These are phyloP conservation scores for Vaccinium corymbosum DNA, from an alignment of 148 eudicot species.

Conservation along the genomic window DNA sequence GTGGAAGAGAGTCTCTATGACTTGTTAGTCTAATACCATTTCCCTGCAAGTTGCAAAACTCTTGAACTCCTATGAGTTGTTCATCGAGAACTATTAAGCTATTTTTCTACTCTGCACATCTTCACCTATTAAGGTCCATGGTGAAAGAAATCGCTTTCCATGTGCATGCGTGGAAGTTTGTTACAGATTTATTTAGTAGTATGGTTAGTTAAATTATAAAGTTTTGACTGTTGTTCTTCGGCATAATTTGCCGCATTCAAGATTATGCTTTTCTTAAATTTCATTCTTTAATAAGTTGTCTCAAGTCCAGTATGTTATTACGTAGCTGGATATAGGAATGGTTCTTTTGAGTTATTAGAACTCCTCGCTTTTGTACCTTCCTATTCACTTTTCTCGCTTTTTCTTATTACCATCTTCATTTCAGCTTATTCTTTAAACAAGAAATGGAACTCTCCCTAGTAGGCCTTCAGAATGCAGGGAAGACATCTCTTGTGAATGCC, in stretches of 20 bases:
- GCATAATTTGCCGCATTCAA: background rate
- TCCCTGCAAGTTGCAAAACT: background rate
- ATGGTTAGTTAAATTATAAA: background rate
- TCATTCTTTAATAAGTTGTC: background rate
- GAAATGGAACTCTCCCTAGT: constrained; percentile 95
- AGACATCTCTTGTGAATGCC: constrained; percentile 80
- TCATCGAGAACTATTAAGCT: background rate
- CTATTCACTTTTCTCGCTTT: background rate
- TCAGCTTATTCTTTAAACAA: constrained; percentile 85
- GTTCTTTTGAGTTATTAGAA: background rate
- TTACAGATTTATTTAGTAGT: background rate
- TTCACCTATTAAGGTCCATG: background rate
- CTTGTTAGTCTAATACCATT: background rate
- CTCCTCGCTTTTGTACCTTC: background rate
- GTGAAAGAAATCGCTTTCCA: background rate
- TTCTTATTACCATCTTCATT: constrained; percentile 20
- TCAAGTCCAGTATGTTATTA: background rate
- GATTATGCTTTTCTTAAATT: background rate
- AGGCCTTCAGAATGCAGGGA: constrained; percentile 96
- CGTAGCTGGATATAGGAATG: background rate
- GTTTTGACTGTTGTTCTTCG: background rate
- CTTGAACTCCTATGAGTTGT: background rate
- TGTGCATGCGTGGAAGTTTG: background rate
- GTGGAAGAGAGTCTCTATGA: background rate
- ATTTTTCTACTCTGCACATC: background rate